Conservation (phyloP, 2,329 filamentous ascomycete genomes). For the Geosmithia flava region DNA sequence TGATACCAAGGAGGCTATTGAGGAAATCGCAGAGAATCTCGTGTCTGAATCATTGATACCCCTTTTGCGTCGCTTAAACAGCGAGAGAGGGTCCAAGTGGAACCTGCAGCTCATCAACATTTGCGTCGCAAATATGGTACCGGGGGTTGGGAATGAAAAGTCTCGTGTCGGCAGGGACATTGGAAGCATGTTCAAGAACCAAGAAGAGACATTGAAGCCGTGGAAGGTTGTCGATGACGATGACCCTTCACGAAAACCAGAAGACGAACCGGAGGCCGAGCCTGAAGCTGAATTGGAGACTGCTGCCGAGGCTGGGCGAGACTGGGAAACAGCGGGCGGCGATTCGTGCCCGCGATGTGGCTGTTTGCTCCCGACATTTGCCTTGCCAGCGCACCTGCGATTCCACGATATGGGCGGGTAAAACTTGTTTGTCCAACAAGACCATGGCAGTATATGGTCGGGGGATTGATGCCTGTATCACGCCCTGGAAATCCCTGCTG, state of each 20-base stretch:
- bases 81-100: constrained; percentile 54
- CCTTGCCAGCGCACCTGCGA: constrained; percentile 38
- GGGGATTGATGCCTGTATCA: neutral
- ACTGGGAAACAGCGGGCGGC: constrained; percentile 18
- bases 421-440: neutral
- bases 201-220: constrained; percentile 56
- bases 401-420: constrained; percentile 17
- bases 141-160: constrained; percentile 35
- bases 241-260: constrained; percentile 14
- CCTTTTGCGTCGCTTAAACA: constrained; percentile 64
- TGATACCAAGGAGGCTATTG: constrained; percentile 42
- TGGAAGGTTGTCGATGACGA: constrained; percentile 39
- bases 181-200: constrained; percentile 65
- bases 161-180: constrained; percentile 62
- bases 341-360: constrained; percentile 34
- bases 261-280: constrained; percentile 7
- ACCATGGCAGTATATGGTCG: neutral
- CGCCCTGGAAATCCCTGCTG: neutral
- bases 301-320: constrained; percentile 6
- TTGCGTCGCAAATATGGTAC: constrained; percentile 74
- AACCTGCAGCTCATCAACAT: constrained; percentile 78
- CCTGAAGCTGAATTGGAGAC: constrained; percentile 15
- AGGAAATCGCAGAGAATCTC: constrained; percentile 52
- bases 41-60: constrained; percentile 56
- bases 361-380: constrained; percentile 42